Evolutionary conservation across 306 rosid species (phyloP).

Genomic region (Arachis stenosperma): DNA sequence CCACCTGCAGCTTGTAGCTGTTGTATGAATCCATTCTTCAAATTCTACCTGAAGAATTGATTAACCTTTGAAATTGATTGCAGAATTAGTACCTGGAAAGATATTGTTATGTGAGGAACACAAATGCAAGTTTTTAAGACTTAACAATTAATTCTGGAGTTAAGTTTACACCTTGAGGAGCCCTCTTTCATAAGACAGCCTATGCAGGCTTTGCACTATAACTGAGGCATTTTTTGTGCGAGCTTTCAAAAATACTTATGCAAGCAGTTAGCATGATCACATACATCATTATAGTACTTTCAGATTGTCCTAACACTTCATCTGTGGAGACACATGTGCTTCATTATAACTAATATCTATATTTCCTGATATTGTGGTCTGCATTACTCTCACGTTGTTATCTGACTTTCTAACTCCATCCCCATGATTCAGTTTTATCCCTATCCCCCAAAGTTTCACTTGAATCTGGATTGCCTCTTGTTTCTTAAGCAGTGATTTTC

Average conservation of each 20-base stretch:
- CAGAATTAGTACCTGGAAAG: constrained; percentile 14
- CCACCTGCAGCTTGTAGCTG: background rate
- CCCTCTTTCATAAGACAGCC: background rate
- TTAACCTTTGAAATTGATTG: constrained; percentile 4
- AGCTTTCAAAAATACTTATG: constrained; percentile 6
- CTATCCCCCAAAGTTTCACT: too few relatives aligned
- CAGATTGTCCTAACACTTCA: background rate
- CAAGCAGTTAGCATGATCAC: constrained; percentile 12
- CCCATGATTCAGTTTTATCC: background rate
- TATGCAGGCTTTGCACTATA: constrained; percentile 1
- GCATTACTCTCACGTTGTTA: background rate
- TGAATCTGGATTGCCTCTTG: background rate
- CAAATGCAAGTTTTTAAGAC: background rate
- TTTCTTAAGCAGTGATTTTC: constrained; percentile 11
- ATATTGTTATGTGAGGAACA: background rate
- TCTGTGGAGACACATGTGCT: background rate
- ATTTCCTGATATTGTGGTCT: background rate
- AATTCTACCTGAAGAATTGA: constrained; percentile 7
- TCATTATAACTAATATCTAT: background rate
- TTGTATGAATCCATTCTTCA: constrained; percentile 5
- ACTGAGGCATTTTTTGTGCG: background rate
- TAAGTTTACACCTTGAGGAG: background rate
- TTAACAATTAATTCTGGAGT: background rate
- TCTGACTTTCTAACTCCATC: constrained; percentile 3
- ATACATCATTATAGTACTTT: background rate